Evolutionary conservation across 495 filamentous ascomycete species (phyloP).

Genomic region (Melanomma pulvis-pyrius): DNA sequence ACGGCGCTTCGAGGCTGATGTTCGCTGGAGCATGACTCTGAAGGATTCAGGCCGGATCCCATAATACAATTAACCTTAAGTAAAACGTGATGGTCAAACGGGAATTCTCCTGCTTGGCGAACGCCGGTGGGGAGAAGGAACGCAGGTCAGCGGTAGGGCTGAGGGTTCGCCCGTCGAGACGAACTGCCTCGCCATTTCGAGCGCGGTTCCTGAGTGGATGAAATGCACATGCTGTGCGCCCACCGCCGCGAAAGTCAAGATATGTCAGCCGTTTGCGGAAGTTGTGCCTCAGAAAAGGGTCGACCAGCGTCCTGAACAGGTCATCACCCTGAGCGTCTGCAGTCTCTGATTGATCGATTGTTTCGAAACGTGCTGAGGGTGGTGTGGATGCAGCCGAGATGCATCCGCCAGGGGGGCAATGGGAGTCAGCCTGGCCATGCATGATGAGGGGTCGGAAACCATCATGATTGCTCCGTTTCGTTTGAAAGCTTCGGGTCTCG

Average conservation of each 20-base stretch:
- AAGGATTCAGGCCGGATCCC: conserved; percentile 25
- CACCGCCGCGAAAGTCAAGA: not conserved
- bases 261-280: conserved; percentile 14
- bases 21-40: conserved; percentile 4
- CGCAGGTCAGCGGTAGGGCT: conserved; percentile 28
- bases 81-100: conserved; percentile 1
- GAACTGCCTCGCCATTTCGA: conserved; percentile 5
- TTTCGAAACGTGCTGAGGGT: conserved; percentile 28
- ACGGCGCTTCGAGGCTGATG: conserved; percentile 26
- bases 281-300: conserved; percentile 5
- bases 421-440: conserved; percentile 23
- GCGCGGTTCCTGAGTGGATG: not conserved
- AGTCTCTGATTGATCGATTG: conserved; percentile 30
- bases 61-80: conserved; percentile 25
- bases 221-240: conserved; percentile 11
- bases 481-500: conserved; percentile 29
- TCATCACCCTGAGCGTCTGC: not conserved
- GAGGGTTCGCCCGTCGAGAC: conserved; percentile 11
- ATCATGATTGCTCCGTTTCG: conserved; percentile 16
- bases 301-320: not conserved
- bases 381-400: not conserved
- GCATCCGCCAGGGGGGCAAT: not conserved
- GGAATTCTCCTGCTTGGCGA: conserved; percentile 22
- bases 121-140: conserved; percentile 12
- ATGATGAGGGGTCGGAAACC: conserved; percentile 18